phyloP scores from a whole-genome alignment of 1,139 yeast genomes.

The Pichiaceae sp. region DNA sequence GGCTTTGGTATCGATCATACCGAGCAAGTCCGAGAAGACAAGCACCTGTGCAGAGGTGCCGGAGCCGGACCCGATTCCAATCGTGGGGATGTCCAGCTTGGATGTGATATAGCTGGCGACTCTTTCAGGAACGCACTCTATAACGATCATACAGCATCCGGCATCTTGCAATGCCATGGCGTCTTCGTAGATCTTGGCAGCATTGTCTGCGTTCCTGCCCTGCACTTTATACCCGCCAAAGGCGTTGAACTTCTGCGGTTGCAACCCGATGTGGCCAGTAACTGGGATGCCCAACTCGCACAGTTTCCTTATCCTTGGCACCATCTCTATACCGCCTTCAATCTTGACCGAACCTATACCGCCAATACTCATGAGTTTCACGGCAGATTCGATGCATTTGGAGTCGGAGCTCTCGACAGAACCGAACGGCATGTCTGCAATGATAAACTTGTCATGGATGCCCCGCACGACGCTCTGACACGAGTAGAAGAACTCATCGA shows the following conservation, averaged over 20 bases:
- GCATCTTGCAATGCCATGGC: constrained; percentile 65
- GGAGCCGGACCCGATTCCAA: constrained; percentile 95
- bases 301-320: constrained; percentile 40
- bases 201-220: constrained; percentile 52
- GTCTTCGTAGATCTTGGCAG: constrained; percentile 53
- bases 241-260: constrained; percentile 78
- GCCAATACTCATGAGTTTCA: constrained; percentile 52
- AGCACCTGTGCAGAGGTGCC: constrained; percentile 82
- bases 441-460: constrained; percentile 49
- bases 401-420: constrained; percentile 58
- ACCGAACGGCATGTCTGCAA: constrained; percentile 92
- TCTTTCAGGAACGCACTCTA: constrained; percentile 81
- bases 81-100: constrained; percentile 62
- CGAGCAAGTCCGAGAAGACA: constrained; percentile 78
- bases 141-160: constrained; percentile 68
- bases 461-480: constrained; percentile 74
- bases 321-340: constrained; percentile 71
- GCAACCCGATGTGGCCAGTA: constrained; percentile 85
- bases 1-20: constrained; percentile 51
- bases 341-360: constrained; percentile 72
- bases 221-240: constrained; percentile 87
- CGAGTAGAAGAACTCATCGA: constrained; percentile 76
- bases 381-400: constrained; percentile 60
- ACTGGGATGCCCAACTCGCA: constrained; percentile 76
- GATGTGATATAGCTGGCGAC: constrained; percentile 62